Evolutionary conservation across 768 basidiomycete genomes (phyloP).

Genomic region (Ramaria rubella): DNA sequence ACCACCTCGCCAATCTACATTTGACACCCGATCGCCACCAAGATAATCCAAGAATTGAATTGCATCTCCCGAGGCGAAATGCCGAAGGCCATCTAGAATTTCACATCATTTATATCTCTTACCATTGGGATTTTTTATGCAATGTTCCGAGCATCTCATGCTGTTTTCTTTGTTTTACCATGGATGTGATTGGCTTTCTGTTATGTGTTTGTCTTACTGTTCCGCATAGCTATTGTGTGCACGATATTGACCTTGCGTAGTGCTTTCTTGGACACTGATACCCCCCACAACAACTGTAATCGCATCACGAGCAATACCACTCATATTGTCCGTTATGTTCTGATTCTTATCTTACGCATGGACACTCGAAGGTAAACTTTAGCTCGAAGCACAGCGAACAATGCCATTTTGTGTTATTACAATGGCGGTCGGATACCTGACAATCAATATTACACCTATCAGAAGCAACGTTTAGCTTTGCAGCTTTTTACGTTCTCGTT

Average conservation of each 20-base stretch:
- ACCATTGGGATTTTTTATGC: neutral
- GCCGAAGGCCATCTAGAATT: neutral
- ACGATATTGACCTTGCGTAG: neutral
- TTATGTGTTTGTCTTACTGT: neutral
- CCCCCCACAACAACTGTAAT: neutral
- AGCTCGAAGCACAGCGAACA: too few species aligned
- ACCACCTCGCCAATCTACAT: constrained; percentile 7
- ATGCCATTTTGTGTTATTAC: too few species aligned
- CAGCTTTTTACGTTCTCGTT: too few species aligned
- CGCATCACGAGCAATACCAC: neutral
- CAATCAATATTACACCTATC: too few species aligned
- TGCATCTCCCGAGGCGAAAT: neutral
- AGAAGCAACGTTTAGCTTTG: too few species aligned
- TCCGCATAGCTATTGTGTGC: neutral
- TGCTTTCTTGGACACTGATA: neutral
- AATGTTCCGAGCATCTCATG: neutral
- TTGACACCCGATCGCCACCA: neutral
- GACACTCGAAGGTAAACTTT: too few species aligned
- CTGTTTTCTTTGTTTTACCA: neutral
- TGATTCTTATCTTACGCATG: too few species aligned
- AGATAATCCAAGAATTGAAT: neutral
- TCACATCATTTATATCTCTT: neutral
- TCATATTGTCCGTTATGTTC: too few species aligned
- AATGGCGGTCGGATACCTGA: too few species aligned
- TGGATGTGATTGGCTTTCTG: neutral